A percentile compares a stretch with the other conserved stretches of the same genome.
phyloP scores from a whole-genome alignment of 208 protist species.

The Leishmania guyanensis region DNA sequence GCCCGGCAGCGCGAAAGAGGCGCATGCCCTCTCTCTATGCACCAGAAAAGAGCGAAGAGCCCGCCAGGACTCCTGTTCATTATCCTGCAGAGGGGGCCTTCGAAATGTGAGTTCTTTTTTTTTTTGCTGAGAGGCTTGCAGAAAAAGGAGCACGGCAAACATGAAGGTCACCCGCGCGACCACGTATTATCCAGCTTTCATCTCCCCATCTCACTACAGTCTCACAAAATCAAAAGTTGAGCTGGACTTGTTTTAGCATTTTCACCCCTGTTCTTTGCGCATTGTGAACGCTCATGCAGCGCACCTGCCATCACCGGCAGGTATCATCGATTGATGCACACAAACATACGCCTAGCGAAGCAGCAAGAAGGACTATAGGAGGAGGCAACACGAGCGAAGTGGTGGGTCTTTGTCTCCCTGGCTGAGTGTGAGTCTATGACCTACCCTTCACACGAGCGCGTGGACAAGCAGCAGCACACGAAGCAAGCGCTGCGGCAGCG shows the following conservation, averaged over 20 bases:
- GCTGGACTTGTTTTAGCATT: slow-evolving; percentile 11
- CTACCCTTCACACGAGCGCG: neutral
- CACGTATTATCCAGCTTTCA: no score
- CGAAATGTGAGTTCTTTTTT: neutral
- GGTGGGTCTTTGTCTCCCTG: neutral
- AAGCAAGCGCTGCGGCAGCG: neutral
- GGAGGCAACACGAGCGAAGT: neutral
- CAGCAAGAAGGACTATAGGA: neutral
- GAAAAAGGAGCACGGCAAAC: neutral
- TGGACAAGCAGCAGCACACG: neutral
- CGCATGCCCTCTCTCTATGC: no score
- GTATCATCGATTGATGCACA: neutral
- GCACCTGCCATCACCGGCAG: neutral
- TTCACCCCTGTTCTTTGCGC: slow-evolving; percentile 9
- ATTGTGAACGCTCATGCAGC: neutral
- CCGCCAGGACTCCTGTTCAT: no score
- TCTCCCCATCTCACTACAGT: no score
- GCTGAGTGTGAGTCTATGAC: neutral
- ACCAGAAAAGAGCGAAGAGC: no score
- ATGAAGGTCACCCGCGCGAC: no score
- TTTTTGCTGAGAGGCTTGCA: neutral
- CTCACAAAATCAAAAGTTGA: slow-evolving; percentile 3
- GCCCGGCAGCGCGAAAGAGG: no score
- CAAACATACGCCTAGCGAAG: neutral
- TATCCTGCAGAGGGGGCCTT: neutral